Percentiles rank a stretch among this genome's conserved stretches.
Evolutionary conservation across 176 grass and related monocot species (phyloP).

Genomic region (Rhipidocladum racemiflorum): DNA sequence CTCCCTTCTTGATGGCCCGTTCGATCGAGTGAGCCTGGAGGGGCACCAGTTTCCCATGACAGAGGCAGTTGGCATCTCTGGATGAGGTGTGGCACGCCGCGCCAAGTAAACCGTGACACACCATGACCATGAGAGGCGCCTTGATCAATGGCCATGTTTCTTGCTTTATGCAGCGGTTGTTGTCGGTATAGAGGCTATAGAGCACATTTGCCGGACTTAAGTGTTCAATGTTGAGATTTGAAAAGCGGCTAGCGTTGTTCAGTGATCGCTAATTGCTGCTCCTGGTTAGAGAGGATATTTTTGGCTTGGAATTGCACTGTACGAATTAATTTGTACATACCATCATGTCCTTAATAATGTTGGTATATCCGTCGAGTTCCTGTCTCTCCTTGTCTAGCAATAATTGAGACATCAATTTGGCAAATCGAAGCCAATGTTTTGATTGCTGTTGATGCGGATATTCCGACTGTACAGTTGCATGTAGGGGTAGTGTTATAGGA

Average conservation of each 20-base stretch:
- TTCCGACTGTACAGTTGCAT: not conserved
- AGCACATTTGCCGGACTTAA: not conserved
- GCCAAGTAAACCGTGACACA: not conserved
- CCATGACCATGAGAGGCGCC: not conserved
- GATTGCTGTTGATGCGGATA: not conserved
- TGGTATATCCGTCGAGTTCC: not conserved
- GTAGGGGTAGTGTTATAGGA: too few species aligned
- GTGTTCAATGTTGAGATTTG: not conserved
- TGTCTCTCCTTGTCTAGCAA: not conserved
- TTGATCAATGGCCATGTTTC: not conserved
- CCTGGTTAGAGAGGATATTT: not conserved
- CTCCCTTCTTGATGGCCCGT: conserved; percentile 32
- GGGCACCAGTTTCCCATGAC: conserved; percentile 51
- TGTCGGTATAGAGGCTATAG: not conserved
- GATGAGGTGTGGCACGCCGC: conserved; percentile 12
- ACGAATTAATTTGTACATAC: not conserved
- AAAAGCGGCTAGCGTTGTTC: not conserved
- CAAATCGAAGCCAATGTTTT: not conserved
- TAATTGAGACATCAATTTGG: not conserved
- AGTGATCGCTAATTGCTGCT: not conserved
- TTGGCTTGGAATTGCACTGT: not conserved
- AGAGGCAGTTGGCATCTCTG: conserved; percentile 45
- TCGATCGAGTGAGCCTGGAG: conserved; percentile 41
- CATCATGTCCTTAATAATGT: not conserved
- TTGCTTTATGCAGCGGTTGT: not conserved